Base-by-base conservation (phyloP, 345 rosid species). In the Mangifera indica region DNA sequence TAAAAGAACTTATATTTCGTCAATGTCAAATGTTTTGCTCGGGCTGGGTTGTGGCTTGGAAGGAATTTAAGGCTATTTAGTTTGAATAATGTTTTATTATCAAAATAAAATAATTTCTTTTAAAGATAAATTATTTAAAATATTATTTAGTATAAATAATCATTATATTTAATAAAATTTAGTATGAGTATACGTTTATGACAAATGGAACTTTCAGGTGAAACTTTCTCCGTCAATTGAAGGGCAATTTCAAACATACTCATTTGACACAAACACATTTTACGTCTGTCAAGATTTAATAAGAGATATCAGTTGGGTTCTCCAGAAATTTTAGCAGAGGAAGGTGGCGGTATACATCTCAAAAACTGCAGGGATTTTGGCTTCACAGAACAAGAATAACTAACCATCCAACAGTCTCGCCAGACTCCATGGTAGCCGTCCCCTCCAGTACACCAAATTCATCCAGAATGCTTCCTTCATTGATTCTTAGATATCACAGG, bases 1-100 rank as follows among this genome's bases (percentile, higher is more conserved):
- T 51, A 66, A 34, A 64, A 46, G n/a, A 48, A 45, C 60, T 29
- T 67, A 58, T 13, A 26, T 54, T 52, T 53, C 42, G 10, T 44
- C 34, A 25, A 20, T 22, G 22, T 25, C 25, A 14, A 56, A 56
- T 56, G 25, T 21, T 56, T 56, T 24, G 3, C 60, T 22, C 4
- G 21, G 5, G 44, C 45, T 15, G 12, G n/a, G 45, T 32, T 34
- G 22, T 37, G 63, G 5, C 64, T 60, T 63, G 66, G 66, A 62
- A 40, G 49, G n/a, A 49, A 49, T 10, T 24, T 10, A 25, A 17
- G 18, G 34, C n/a, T n/a, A n/a, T n/a, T n/a, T n/a, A n/a, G n/a
- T n/a, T n/a, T n/a, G n/a, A n/a, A n/a, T n/a, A n/a, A n/a, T n/a
- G n/a, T n/a, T n/a, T n/a, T n/a, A n/a, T n/a, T n/a, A n/a, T n/a